A percentile compares a stretch with the other conserved stretches of the same genome.
These are phyloP conservation scores for Mortierella alpina DNA, from an alignment of 192 early-diverging fungal genomes.

Conservation along the genomic window DNA sequence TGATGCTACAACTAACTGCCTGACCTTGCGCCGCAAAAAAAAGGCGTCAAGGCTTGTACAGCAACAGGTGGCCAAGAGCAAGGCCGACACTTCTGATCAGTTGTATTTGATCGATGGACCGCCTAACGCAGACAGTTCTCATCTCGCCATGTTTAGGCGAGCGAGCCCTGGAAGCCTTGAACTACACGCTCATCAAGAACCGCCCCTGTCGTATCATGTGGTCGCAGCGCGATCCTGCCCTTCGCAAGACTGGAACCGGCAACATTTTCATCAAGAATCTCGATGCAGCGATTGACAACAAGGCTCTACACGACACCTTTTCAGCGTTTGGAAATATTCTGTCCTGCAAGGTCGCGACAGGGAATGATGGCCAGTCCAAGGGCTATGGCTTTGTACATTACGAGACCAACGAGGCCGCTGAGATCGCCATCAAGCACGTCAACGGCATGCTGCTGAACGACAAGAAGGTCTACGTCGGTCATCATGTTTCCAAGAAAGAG, in stretches of 20 bases:
- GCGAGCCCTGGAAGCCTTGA: conserved; percentile 91
- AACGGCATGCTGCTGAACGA: conserved; percentile 99
- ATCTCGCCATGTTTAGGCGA: conserved; percentile 65
- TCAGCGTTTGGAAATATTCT: conserved; percentile 95
- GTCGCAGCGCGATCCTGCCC: conserved; percentile 97
- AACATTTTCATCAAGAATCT: conserved; percentile 99
- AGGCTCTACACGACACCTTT: conserved; percentile 99
- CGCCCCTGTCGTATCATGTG: conserved; percentile 99
- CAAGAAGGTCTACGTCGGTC: conserved; percentile 93
- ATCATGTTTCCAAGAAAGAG: conserved; percentile 91
- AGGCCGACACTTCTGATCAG: too few relatives aligned
- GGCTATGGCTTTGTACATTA: conserved; percentile 99
- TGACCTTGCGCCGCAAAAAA: too few relatives aligned
- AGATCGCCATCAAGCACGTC: conserved; percentile 94
- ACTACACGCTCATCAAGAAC: conserved; percentile 96
- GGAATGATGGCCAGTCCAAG: conserved; percentile 80
- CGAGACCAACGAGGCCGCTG: conserved; percentile 91
- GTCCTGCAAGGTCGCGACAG: conserved; percentile 94
- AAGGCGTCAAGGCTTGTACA: too few relatives aligned
- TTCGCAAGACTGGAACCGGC: conserved; percentile 90
- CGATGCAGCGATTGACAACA: conserved; percentile 96
- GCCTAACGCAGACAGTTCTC: background rate
- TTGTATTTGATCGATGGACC: background rate
- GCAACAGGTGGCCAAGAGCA: too few relatives aligned
- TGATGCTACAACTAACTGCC: too few relatives aligned